Evolutionary conservation across 805 yeast genomes (phyloP).

Genomic region (Lachancea sp.): DNA sequence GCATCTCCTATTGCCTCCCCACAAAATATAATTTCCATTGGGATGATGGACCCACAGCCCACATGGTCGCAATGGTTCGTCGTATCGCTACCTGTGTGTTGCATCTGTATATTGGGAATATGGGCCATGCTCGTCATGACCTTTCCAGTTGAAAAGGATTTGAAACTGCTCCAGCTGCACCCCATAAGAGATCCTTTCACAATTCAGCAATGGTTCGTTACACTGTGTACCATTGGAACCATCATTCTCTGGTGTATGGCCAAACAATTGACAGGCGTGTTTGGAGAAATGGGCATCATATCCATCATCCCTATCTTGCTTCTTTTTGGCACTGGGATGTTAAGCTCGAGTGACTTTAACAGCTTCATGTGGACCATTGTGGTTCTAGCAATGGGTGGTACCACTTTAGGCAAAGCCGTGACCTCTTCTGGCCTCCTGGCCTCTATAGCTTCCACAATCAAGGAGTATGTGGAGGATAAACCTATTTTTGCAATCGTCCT

Average conservation of each 20-base stretch:
- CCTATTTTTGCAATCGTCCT: constrained; percentile 68
- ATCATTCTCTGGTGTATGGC: constrained; percentile 88
- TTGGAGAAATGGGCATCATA: constrained; percentile 97
- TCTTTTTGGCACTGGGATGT: constrained; percentile 86
- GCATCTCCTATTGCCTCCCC: constrained; percentile 97
- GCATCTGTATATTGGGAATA: constrained; percentile 53
- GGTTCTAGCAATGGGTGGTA: constrained; percentile 95
- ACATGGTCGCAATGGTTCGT: constrained; percentile 95
- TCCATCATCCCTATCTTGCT: constrained; percentile 84
- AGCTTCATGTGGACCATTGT: constrained; percentile 96
- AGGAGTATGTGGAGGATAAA: constrained; percentile 55
- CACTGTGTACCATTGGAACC: constrained; percentile 59
- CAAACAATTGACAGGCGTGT: constrained; percentile 57
- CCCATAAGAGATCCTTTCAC: constrained; percentile 65
- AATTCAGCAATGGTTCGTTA: constrained; percentile 66
- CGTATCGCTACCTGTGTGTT: constrained; percentile 74
- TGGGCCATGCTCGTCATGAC: constrained; percentile 69
- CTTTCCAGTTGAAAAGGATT: constrained; percentile 48
- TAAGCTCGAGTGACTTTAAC: constrained; percentile 86
- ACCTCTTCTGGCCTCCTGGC: constrained; percentile 81
- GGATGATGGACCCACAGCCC: constrained; percentile 75
- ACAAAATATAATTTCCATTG: constrained; percentile 87
- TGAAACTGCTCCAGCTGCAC: constrained; percentile 40
- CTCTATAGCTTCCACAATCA: constrained; percentile 69
- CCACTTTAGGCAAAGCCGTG: constrained; percentile 92